Base-by-base conservation (phyloP, 2,329 filamentous ascomycete genomes). In the Dothideomycetidae sp. region DNA sequence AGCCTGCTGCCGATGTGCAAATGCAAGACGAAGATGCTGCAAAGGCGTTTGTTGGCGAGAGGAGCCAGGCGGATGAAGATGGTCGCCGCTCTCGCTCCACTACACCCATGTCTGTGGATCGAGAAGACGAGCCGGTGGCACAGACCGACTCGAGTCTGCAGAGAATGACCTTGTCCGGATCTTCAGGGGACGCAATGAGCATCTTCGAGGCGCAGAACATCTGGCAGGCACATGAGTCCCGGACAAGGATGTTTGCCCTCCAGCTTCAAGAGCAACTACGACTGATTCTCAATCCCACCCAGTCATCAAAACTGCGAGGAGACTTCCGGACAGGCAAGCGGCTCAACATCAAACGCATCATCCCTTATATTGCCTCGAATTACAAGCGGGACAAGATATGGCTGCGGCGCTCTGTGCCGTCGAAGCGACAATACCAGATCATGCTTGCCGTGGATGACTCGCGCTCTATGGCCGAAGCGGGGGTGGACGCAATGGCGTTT, bases 311-410 rank as follows among this genome's bases (percentile, higher is more conserved):
- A 54, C 81, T 98, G 44, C 86, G 88, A 2, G 90, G 90, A 30
- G 85, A 93, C 48, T 96, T 93, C 71, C 82, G 90, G 48, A 98
- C 90, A 0, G 90, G 90, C 45, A 98, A 99, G 59, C 80, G 90
- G 0, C 82, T 99, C 50, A 98, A 96, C 61, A 93, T 99, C 66
- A 96, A 96, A 62, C 84, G 88, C 49, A 98, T 99, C 61, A 98
- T 99, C 51, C 90, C 92, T 0, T 99, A 98, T 63, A 96, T 99
- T 49, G 90, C 92, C 1, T 96, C 86, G 0, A 79, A 81, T 54
- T 98, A 94, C 70, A 96, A 94, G 68, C 82, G 90, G 43, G 90
- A 99, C 71, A 98, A 98, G 68, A 99, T 99, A 61, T 99, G 90
- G 90, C 93, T 98, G 79, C 81, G 92, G 10, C 77, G 92, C 39